Evolutionary conservation across 2,329 filamentous ascomycete species (phyloP), one percentile per base, ranked within the genome.

Genomic region (Falciphora oryzae): DNA sequence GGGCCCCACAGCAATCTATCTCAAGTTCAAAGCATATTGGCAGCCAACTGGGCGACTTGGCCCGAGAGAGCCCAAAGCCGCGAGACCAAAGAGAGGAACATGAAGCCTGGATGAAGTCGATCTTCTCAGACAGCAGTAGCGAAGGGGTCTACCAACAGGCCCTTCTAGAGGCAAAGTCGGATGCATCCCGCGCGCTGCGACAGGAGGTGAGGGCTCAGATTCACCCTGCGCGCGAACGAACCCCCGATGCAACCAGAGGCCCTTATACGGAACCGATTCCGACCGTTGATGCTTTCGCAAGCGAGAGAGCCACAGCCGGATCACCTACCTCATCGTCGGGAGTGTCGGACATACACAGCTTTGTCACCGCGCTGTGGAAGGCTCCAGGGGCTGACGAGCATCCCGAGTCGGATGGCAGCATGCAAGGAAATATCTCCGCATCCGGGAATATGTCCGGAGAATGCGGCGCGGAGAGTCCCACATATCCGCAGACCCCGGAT

Each of bases 301-400:
- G 67, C 29, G 62, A 64, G 18, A 58, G 61, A 59, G 68, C 65
- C 28, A 65, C 65, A 18, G 57, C 53, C 16, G 64, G 31, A 14
- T 62, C 59, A 1, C 64, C 65, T 11, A 8, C 18, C 44, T n/a
- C 44, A n/a, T n/a, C 44, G 44, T n/a, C 44, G 8, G 44, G 44
- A n/a, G 44, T n/a, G 16, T 50, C 44, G 16, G 44, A 50, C n/a
- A 50, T n/a, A 50, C 44, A 22, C 44, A 50, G 44, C 44, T 50
- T 53, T 53, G 44, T 53, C 44, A 53, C 44, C 7, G 22, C 44
- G 44, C 22, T n/a, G 18, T 53, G 18, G 22, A 2, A 10, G 32
- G 4, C 44, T 53, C 22, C 22, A 25, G 44, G 22, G 44, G 18
- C 7, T 53, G 44, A 53, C n/a, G 44, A n/a, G 18, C 3, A 53